Evolutionary conservation across 257 asterid species (phyloP).

Genomic region (Solanum pimpinellifolium): DNA sequence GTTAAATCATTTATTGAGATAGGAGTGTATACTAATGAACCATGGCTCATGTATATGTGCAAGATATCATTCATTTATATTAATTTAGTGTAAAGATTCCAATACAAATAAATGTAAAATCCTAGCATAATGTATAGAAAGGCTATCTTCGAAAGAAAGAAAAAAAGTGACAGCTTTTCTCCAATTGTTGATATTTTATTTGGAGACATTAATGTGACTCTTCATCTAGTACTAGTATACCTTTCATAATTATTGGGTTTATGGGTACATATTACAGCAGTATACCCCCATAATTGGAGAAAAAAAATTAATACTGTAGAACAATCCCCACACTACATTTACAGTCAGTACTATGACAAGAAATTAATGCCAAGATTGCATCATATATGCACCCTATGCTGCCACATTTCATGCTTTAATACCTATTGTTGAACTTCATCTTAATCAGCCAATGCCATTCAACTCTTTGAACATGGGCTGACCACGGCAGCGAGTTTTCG

Average conservation of each 20-base stretch:
- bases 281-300: neutral
- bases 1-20: neutral
- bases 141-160: neutral
- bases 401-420: constrained; percentile 43
- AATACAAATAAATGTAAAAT: neutral
- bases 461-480: neutral
- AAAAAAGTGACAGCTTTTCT: neutral
- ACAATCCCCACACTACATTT: constrained; percentile 7
- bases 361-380: neutral
- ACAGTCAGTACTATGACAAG: neutral
- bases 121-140: neutral
- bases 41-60: neutral
- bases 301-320: neutral
- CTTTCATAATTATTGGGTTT: neutral
- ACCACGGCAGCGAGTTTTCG: neutral
- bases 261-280: neutral
- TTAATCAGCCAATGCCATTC: neutral
- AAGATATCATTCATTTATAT: neutral
- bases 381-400: constrained; percentile 27
- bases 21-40: neutral
- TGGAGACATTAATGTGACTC: neutral
- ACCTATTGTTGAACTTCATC: constrained; percentile 13
- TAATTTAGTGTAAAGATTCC: neutral
- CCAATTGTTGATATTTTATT: neutral
- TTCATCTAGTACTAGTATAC: neutral